Percentiles rank a stretch among this genome's conserved stretches.
Evolutionary conservation across 306 rosid genomes (phyloP).

Genomic region (Lathyrus aphaca): DNA sequence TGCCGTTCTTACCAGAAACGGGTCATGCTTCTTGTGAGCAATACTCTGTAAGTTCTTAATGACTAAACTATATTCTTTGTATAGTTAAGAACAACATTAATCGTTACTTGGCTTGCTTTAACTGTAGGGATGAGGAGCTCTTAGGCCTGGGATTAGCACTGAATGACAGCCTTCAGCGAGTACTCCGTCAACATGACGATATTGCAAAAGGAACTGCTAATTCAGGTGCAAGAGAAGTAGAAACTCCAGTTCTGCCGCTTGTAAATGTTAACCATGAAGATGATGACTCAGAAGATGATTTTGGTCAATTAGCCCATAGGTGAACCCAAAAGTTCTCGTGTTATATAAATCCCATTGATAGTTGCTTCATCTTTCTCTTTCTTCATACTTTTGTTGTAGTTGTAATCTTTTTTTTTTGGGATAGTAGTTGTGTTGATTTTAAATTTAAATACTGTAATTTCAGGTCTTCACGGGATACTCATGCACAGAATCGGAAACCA

Average conservation of each 20-base stretch:
- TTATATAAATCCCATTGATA: slow-evolving; percentile 5
- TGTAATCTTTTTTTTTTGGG: background rate
- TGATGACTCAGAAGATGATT: slow-evolving; percentile 84
- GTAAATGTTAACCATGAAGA: slow-evolving; percentile 82
- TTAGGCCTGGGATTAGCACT: slow-evolving; percentile 73
- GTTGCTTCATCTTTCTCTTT: slow-evolving; percentile 25
- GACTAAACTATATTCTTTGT: slow-evolving; percentile 5
- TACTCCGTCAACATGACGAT: slow-evolving; percentile 67
- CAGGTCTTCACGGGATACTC: slow-evolving; percentile 76
- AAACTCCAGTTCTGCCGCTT: slow-evolving; percentile 63
- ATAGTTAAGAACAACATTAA: slow-evolving; percentile 28
- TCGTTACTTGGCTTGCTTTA: slow-evolving; percentile 41
- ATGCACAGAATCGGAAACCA: slow-evolving; percentile 56
- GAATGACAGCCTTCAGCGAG: slow-evolving; percentile 90
- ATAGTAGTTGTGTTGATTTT: slow-evolving; percentile 21
- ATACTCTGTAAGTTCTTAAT: slow-evolving; percentile 59
- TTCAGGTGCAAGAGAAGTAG: slow-evolving; percentile 53
- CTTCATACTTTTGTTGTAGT: slow-evolving; percentile 10
- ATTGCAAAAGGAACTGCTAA: slow-evolving; percentile 60
- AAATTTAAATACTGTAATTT: slow-evolving; percentile 39
- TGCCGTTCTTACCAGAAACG: slow-evolving; percentile 89
- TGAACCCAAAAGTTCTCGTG: slow-evolving; percentile 41
- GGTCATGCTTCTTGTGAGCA: slow-evolving; percentile 87
- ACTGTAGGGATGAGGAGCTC: slow-evolving; percentile 81
- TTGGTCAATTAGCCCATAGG: slow-evolving; percentile 87